phyloP scores from a whole-genome alignment of 192 early-diverging fungal species.

The Podila minutissima region DNA sequence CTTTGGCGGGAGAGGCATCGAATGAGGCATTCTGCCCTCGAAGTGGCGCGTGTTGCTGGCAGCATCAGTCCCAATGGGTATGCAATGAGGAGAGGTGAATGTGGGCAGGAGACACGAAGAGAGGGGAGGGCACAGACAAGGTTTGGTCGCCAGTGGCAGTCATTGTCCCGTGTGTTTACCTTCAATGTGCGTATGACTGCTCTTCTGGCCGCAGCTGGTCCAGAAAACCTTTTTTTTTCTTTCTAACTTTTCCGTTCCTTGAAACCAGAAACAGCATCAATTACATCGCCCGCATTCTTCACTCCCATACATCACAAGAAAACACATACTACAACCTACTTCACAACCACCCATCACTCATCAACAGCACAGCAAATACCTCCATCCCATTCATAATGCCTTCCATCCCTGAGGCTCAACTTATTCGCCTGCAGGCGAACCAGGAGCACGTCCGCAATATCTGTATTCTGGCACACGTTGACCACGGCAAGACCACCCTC shows the following conservation, averaged over 20 bases:
- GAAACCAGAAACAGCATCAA: not conserved
- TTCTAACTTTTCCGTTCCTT: not conserved
- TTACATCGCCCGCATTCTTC: not conserved
- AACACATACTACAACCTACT: not conserved
- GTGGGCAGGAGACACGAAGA: not conserved
- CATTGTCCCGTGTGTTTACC: not conserved
- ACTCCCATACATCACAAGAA: not conserved
- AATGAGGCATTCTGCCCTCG: not conserved
- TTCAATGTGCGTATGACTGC: not conserved
- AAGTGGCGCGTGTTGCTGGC: not conserved
- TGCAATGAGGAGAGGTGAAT: too few species aligned
- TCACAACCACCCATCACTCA: not conserved
- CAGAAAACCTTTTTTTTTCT: not conserved
- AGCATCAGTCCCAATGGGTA: not conserved
- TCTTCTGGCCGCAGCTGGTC: slow-evolving; percentile 8
- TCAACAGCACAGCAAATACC: not conserved
- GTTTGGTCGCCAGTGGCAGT: not conserved
- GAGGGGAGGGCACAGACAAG: not conserved
- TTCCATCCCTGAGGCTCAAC: slow-evolving; percentile 68
- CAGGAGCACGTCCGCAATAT: slow-evolving; percentile 89
- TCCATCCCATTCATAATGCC: slow-evolving; percentile 60
- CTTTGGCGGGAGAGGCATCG: not conserved
- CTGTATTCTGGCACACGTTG: slow-evolving; percentile 98
- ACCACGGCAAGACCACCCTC: slow-evolving; percentile 98
- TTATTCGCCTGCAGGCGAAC: slow-evolving; percentile 76